Percentiles rank a stretch among this genome's conserved stretches.
These are phyloP conservation scores for Ogataea salicorniae DNA, from an alignment of 805 yeast species.

Conservation along the genomic window DNA sequence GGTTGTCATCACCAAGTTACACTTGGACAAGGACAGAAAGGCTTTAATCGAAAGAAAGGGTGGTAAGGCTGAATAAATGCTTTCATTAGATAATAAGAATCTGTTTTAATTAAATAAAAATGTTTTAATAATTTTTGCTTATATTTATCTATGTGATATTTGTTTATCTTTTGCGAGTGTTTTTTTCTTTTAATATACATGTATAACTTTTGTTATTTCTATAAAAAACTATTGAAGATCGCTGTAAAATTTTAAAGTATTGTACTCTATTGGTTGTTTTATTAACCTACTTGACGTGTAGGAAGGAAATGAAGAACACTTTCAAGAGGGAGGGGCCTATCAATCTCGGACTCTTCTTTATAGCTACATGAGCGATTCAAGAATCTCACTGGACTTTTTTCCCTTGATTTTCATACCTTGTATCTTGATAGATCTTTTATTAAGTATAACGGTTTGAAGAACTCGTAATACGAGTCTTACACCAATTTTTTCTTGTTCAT, in stretches of 20 bases:
- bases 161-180: slow-evolving; percentile 1
- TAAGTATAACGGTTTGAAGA: too few species aligned
- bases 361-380: too few species aligned
- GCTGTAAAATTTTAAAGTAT: neutral
- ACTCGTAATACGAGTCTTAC: too few species aligned
- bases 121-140: neutral
- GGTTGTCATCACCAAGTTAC: slow-evolving; percentile 97
- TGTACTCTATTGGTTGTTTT: neutral
- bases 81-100: slow-evolving; percentile 1
- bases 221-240: neutral
- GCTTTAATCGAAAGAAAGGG: slow-evolving; percentile 96
- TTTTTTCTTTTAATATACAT: slow-evolving; percentile 2
- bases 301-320: too few species aligned
- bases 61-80: slow-evolving; percentile 84
- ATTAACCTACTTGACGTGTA: too few species aligned
- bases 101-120: neutral
- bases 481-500: neutral
- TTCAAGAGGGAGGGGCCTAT: too few species aligned
- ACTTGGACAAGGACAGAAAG: slow-evolving; percentile 98
- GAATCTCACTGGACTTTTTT: too few species aligned
- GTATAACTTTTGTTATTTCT: slow-evolving; percentile 1
- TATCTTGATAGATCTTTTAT: too few species aligned
- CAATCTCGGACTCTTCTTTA: too few species aligned
- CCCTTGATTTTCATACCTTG: too few species aligned
- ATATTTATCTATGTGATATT: neutral